Base-by-base conservation (phyloP, 108 stramenopile genomes). In the Cyclostephanos invisitatus region DNA sequence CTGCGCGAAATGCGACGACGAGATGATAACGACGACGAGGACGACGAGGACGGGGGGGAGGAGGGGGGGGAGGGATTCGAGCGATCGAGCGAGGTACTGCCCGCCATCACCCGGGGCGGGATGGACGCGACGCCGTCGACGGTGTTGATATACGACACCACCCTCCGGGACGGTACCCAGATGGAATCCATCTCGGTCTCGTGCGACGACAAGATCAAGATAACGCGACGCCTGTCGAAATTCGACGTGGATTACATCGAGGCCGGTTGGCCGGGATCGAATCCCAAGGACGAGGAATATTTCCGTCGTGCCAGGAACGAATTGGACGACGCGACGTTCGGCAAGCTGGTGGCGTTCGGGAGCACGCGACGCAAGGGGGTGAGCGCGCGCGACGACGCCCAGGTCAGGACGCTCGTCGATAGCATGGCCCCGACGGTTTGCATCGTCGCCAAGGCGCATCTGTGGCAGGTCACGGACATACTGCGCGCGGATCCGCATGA, bases 231-330 rank as follows among this genome's bases (percentile, higher is more conserved):
- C 32, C 83, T 97, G n/a, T 80, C 87, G 1, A 36, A 54, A 17
- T 94, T 96, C 58, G 85, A 86, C 47, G 83, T 95, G 21, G 95
- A 96, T 67, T 95, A 80, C 77, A 91, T 97, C 61, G 95, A 97
- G 78, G 94, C 94, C 5, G 97, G 97, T 15, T 97, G 94, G 94
- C 97, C 97, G 0, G 95, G 95, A 47, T 85, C 85, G 42, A 97
- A 97, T 60, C 94, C 94, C 27, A 97, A 97, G 73, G 97, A 97
- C 74, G 90, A 89, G 36, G 90, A 94, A 70, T 96, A 96, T 83
- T 97, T 97, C 71, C 37, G 42, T 25, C 87, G 95, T 28, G 89
- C 91, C 7, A 69, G 86, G 72, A 63, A 54, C 8, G 89, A 90
- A 66, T 59, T 91, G 29, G 57, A 82, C 22, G 66, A 40, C 14